Evolutionary conservation across 2,329 filamentous ascomycete genomes (phyloP).

Genomic region (Paecilomyces formosus): DNA sequence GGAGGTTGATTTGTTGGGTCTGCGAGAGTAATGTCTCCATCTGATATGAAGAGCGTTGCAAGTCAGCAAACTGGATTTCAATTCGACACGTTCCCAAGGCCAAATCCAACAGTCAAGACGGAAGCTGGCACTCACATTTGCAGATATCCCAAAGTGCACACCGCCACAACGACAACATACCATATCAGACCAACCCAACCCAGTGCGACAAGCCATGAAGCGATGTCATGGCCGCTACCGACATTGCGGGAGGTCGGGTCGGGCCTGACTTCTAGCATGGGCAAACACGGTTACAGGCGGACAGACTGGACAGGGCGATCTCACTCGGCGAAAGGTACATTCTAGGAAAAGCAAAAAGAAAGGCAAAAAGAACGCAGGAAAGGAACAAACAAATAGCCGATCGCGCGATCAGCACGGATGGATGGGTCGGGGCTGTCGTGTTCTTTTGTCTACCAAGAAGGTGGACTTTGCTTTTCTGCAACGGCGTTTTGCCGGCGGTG

Average conservation of each 20-base stretch:
- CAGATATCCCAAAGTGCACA: conserved; percentile 52
- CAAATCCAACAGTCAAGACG: conserved; percentile 1
- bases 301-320: not conserved
- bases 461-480: not conserved
- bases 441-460: not conserved
- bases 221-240: conserved; percentile 8
- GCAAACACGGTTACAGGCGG: conserved; percentile 2
- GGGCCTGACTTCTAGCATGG: conserved; percentile 10
- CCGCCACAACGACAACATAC: conserved; percentile 48
- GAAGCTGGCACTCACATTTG: conserved; percentile 45
- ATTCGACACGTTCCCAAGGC: not conserved
- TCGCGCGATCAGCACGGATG: not conserved
- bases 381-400: not conserved
- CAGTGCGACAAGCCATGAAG: conserved; percentile 30
- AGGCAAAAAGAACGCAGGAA: not conserved
- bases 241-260: conserved; percentile 7
- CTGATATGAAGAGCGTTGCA: conserved; percentile 26
- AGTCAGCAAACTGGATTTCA: not conserved
- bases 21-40: conserved; percentile 47
- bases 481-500: not conserved
- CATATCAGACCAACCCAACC: conserved; percentile 46
- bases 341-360: not conserved
- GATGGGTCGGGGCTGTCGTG: not conserved
- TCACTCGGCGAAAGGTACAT: conserved; percentile 1
- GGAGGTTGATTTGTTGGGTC: conserved; percentile 36